Conservation (phyloP, 345 rosid species). For the Acer yangbiense region DNA sequence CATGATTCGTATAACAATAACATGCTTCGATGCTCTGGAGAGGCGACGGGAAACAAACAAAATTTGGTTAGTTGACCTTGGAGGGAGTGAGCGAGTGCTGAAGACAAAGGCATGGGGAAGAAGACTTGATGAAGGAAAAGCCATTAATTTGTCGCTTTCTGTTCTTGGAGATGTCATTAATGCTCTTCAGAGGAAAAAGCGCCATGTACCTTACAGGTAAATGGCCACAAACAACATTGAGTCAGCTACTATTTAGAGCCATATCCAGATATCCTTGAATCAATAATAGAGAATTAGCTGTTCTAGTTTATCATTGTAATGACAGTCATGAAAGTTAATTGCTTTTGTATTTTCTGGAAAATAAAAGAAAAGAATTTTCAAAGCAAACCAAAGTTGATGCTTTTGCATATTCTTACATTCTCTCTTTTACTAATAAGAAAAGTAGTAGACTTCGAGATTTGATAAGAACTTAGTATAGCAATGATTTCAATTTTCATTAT, state of each 20-base stretch:
- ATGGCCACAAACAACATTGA: neutral
- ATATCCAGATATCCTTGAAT: neutral
- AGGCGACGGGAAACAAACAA: conserved; percentile 68
- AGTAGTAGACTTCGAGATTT: neutral
- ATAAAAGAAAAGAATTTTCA: neutral
- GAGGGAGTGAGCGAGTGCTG: conserved; percentile 86
- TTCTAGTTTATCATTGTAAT: neutral
- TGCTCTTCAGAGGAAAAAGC: conserved; percentile 68
- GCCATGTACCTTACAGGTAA: conserved; percentile 79
- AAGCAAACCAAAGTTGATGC: neutral
- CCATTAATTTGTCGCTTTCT: conserved; percentile 80
- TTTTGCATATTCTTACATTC: no score
- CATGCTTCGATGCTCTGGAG: conserved; percentile 58
- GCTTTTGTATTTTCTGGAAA: neutral
- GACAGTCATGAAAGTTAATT: neutral
- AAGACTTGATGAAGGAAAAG: conserved; percentile 92
- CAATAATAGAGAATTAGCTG: neutral
- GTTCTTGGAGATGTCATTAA: conserved; percentile 80
- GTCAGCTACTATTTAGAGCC: conserved; percentile 4
- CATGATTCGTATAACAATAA: conserved; percentile 65
- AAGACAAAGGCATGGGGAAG: conserved; percentile 81
- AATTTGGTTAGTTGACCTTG: conserved; percentile 80
- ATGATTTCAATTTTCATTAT: neutral
- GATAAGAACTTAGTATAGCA: neutral
- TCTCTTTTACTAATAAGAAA: neutral